A percentile compares a stretch with the other conserved stretches of the same genome.
Conservation (phyloP, 352 stramenopile species). For the Phytophthora megakarya region DNA sequence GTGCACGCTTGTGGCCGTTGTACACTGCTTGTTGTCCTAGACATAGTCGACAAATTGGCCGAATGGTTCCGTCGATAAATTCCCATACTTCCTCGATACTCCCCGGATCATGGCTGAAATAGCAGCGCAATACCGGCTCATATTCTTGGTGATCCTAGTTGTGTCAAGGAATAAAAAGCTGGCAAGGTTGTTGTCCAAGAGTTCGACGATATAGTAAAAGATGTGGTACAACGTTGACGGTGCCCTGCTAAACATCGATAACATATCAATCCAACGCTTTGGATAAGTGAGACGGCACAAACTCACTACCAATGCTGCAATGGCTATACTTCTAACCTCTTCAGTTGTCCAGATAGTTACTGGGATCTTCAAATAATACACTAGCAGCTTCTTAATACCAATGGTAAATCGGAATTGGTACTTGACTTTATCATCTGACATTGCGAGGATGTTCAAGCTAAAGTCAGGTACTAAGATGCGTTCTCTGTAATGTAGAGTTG, state of each 20-base stretch:
- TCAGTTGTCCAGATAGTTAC: background rate
- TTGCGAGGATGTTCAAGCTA: background rate
- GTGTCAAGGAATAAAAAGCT: conserved; percentile 1
- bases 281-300: background rate
- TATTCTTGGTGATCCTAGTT: background rate
- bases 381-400: background rate
- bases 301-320: conserved; percentile 2
- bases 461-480: background rate
- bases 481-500: background rate
- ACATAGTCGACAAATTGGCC: conserved; percentile 17
- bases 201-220: conserved; percentile 2
- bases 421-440: conserved; percentile 5
- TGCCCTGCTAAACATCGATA: conserved; percentile 10
- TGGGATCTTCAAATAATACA: background rate
- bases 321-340: background rate
- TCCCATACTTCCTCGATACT: background rate
- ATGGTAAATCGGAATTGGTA: conserved; percentile 15
- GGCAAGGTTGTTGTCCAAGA: background rate
- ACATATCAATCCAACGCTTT: conserved; percentile 19
- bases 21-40: conserved; percentile 9
- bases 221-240: conserved; percentile 6
- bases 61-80: conserved; percentile 18
- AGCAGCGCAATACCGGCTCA: background rate
- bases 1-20: conserved; percentile 15
- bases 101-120: background rate